phyloP scores from a whole-genome alignment of 352 stramenopile species.

The Thalassiosira hispida region DNA sequence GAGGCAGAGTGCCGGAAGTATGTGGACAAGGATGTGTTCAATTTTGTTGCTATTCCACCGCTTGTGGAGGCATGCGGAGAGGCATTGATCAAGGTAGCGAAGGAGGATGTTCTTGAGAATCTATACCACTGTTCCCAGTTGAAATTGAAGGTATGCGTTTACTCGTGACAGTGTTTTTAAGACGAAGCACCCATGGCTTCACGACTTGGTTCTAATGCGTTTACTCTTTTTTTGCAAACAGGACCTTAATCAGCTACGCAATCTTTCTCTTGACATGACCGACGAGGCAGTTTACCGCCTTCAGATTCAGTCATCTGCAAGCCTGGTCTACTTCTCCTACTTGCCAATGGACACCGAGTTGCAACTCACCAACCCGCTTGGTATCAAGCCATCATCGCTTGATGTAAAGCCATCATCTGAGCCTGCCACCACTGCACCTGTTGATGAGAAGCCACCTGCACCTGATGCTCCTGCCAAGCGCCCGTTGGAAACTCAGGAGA shows the following conservation, averaged over 20 bases:
- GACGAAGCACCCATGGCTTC: not conserved
- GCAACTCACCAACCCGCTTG: constrained; percentile 34
- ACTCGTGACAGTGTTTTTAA: not conserved
- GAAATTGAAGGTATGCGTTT: constrained; percentile 56
- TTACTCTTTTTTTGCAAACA: constrained; percentile 9
- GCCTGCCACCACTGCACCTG: too few relatives aligned
- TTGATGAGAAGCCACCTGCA: constrained; percentile 9
- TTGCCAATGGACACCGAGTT: constrained; percentile 63
- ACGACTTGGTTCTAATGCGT: too few relatives aligned
- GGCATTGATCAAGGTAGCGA: constrained; percentile 55
- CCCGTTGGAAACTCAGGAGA: constrained; percentile 32
- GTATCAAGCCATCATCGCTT: constrained; percentile 16
- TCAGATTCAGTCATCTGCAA: constrained; percentile 65
- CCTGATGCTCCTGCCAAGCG: constrained; percentile 4
- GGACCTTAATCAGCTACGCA: constrained; percentile 65
- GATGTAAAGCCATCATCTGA: not conserved
- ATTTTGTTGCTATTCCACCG: constrained; percentile 68
- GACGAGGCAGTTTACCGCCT: constrained; percentile 72
- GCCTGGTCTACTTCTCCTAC: constrained; percentile 77
- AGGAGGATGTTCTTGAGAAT: constrained; percentile 64
- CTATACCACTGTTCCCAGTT: constrained; percentile 67
- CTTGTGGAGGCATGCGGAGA: constrained; percentile 71
- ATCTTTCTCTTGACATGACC: constrained; percentile 63
- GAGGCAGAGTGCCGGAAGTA: constrained; percentile 69
- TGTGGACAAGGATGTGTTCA: constrained; percentile 49